phyloP scores from a whole-genome alignment of 805 yeast species.

The Limtongia smithiae region DNA sequence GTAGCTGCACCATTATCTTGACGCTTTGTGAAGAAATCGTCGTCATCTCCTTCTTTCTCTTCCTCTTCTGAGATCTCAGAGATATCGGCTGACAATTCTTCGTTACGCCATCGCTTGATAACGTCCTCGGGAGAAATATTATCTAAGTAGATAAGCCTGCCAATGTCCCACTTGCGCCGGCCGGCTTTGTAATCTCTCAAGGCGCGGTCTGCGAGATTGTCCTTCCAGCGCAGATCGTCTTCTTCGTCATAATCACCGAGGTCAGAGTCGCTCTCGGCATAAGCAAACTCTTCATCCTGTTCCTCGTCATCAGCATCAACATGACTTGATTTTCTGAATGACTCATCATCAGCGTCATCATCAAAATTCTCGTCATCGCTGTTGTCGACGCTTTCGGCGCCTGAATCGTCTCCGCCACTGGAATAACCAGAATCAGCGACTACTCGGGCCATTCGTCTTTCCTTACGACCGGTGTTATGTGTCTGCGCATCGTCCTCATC shows the following conservation, averaged over 20 bases:
- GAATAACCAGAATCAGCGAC: slow-evolving; percentile 20
- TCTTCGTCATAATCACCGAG: slow-evolving; percentile 43
- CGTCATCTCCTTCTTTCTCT: slow-evolving; percentile 28
- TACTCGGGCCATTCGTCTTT: slow-evolving; percentile 26
- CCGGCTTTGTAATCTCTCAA: slow-evolving; percentile 53
- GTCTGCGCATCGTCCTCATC: slow-evolving; percentile 45
- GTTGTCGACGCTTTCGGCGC: slow-evolving; percentile 41
- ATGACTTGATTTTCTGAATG: not conserved
- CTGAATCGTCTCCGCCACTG: slow-evolving; percentile 32
- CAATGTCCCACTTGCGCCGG: slow-evolving; percentile 69
- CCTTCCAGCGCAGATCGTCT: slow-evolving; percentile 36
- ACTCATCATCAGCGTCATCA: slow-evolving; percentile 21
- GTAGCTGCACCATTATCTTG: slow-evolving; percentile 29
- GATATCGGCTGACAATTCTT: slow-evolving; percentile 38
- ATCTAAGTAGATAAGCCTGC: slow-evolving; percentile 73
- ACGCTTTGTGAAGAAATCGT: slow-evolving; percentile 35
- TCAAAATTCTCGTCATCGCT: slow-evolving; percentile 24
- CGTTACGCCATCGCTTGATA: slow-evolving; percentile 65
- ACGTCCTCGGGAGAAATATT: slow-evolving; percentile 73
- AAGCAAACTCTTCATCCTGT: slow-evolving; percentile 48
- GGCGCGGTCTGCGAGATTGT: slow-evolving; percentile 48
- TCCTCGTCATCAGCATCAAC: slow-evolving; percentile 37
- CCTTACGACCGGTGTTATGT: slow-evolving; percentile 34
- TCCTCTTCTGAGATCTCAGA: slow-evolving; percentile 40
- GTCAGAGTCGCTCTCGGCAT: slow-evolving; percentile 43